These are phyloP conservation scores for Periconia sp. DNA, from an alignment of 2,329 filamentous ascomycete species.

Conservation along the genomic window DNA sequence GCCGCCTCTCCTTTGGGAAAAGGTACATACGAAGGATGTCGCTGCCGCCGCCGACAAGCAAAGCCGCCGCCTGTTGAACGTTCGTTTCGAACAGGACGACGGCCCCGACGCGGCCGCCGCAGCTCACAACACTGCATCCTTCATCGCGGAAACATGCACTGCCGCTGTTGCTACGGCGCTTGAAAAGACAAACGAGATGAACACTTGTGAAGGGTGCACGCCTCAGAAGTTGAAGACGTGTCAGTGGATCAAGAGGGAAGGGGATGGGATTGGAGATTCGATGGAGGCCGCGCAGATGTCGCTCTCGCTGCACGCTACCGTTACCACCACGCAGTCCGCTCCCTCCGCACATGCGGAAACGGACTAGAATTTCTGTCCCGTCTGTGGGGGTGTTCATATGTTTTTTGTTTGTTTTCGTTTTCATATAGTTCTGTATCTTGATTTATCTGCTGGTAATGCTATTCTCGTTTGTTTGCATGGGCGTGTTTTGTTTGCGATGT, in stretches of 20 bases:
- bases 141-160: background rate
- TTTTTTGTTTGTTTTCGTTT: too few relatives aligned
- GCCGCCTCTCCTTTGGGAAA: slow-evolving; percentile 40
- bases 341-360: background rate
- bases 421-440: too few relatives aligned
- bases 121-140: background rate
- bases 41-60: background rate
- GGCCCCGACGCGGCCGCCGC: too few relatives aligned
- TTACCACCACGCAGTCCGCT: background rate
- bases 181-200: background rate
- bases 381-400: too few relatives aligned
- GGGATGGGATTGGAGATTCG: slow-evolving; percentile 14
- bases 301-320: slow-evolving; percentile 4
- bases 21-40: slow-evolving; percentile 28
- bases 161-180: background rate
- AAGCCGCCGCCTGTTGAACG: background rate
- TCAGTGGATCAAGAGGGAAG: slow-evolving; percentile 27
- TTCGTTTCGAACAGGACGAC: background rate
- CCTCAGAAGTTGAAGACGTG: background rate
- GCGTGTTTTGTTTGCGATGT: too few relatives aligned
- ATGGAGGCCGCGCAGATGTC: slow-evolving; percentile 15
- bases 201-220: too few relatives aligned
- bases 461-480: too few relatives aligned
- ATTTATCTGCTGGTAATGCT: too few relatives aligned
- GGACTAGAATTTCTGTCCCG: too few relatives aligned